phyloP scores from a whole-genome alignment of 1,284 basidiomycete genomes.

The Wolfiporia cocos region DNA sequence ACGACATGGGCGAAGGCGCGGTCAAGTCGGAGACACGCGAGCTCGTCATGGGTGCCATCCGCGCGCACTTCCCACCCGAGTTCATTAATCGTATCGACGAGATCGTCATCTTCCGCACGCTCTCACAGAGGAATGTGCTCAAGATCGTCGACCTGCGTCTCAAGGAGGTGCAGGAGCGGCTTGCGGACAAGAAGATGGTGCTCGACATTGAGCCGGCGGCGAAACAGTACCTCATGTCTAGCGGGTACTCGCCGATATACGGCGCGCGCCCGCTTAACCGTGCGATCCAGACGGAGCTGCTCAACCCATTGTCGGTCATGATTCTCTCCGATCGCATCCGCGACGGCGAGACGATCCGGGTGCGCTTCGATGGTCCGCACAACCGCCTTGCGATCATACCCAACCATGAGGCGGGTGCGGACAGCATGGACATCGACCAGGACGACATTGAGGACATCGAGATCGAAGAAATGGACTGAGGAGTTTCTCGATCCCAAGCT shows the following conservation, averaged over 20 bases:
- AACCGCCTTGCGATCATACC: slow-evolving; percentile 81
- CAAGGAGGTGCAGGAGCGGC: slow-evolving; percentile 56
- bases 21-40: slow-evolving; percentile 59
- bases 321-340: slow-evolving; percentile 81
- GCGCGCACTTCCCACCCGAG: slow-evolving; percentile 87
- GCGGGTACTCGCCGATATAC: slow-evolving; percentile 82
- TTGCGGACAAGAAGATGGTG: slow-evolving; percentile 75
- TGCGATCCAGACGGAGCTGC: slow-evolving; percentile 87
- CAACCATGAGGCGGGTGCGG: slow-evolving; percentile 72
- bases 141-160: slow-evolving; percentile 86
- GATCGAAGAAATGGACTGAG: slow-evolving; percentile 76
- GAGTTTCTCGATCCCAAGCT: not conserved
- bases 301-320: slow-evolving; percentile 88
- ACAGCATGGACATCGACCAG: slow-evolving; percentile 59
- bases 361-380: slow-evolving; percentile 80
- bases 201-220: slow-evolving; percentile 74
- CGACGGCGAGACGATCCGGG: slow-evolving; percentile 74
- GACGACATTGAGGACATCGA: slow-evolving; percentile 49
- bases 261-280: slow-evolving; percentile 92
- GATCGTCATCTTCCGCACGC: slow-evolving; percentile 81
- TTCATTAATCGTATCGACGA: slow-evolving; percentile 92
- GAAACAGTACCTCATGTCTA: slow-evolving; percentile 78
- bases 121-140: slow-evolving; percentile 70
- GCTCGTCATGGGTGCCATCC: slow-evolving; percentile 76
- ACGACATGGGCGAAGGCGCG: slow-evolving; percentile 72